A percentile compares a stretch with the other conserved stretches of the same genome.
These are phyloP conservation scores for Cladorrhinum sp. DNA, from an alignment of 2,329 filamentous ascomycete genomes.

Conservation along the genomic window DNA sequence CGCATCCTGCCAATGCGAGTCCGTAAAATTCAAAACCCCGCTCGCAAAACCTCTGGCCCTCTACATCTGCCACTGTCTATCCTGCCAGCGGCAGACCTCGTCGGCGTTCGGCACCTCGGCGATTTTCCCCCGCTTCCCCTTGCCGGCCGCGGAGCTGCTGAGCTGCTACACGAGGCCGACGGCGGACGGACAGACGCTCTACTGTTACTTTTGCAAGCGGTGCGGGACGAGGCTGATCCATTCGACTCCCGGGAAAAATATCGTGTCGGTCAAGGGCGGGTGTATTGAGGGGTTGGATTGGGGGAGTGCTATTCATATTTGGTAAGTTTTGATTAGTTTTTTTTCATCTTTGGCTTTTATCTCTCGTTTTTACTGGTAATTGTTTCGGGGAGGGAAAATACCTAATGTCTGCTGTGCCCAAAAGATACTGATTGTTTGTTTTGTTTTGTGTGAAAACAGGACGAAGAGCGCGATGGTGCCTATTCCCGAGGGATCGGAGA, in stretches of 20 bases:
- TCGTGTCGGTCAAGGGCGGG: conserved; percentile 65
- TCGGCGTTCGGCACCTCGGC: conserved; percentile 67
- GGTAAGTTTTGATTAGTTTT: conserved; percentile 28
- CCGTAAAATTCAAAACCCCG: conserved; percentile 61
- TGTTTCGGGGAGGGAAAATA: too few species aligned
- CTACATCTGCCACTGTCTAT: conserved; percentile 68
- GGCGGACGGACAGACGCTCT: conserved; percentile 52
- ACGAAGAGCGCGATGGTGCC: conserved; percentile 65
- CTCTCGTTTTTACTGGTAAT: too few species aligned
- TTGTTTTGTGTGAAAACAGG: conserved; percentile 28
- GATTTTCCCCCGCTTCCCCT: conserved; percentile 64
- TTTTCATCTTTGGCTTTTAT: too few species aligned
- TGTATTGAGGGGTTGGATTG: conserved; percentile 63
- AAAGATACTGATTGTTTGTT: too few species aligned
- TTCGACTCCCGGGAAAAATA: conserved; percentile 55
- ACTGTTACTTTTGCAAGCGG: conserved; percentile 63
- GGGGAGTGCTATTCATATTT: conserved; percentile 62
- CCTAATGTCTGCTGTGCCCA: too few species aligned
- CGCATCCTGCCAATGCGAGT: conserved; percentile 62
- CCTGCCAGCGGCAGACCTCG: conserved; percentile 63
- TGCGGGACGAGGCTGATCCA: conserved; percentile 67
- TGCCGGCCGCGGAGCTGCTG: conserved; percentile 39
- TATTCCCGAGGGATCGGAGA: conserved; percentile 62
- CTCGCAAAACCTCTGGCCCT: conserved; percentile 57
- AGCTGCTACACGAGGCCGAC: conserved; percentile 50